Evolutionary conservation across 1,284 basidiomycete species (phyloP).

Genomic region (Apiotrichum mycotoxinovorans): DNA sequence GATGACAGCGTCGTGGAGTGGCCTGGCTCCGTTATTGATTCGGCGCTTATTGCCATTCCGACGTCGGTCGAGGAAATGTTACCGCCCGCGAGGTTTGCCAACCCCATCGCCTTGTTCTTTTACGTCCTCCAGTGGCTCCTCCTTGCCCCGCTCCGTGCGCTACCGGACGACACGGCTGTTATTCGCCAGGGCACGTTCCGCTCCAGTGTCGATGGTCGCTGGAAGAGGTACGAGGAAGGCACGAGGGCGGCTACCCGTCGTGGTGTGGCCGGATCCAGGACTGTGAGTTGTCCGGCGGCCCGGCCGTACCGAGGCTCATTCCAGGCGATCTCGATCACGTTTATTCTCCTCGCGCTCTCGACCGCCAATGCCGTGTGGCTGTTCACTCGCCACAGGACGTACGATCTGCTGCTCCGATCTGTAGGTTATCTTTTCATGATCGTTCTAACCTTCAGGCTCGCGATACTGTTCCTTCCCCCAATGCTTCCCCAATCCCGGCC

Average conservation of each 20-base stretch:
- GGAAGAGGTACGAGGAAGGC: conserved; percentile 34
- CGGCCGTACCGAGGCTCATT: neutral
- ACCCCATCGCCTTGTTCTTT: conserved; percentile 35
- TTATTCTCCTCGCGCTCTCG: conserved; percentile 29
- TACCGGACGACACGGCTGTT: neutral
- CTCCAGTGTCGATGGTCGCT: conserved; percentile 29
- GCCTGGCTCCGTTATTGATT: conserved; percentile 31
- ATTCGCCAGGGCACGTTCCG: conserved; percentile 1
- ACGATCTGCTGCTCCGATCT: conserved; percentile 45
- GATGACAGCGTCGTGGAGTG: conserved; percentile 24
- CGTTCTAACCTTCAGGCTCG: conserved; percentile 20
- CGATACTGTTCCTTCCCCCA: conserved; percentile 34
- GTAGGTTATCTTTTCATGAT: conserved; percentile 19
- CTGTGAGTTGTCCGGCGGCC: conserved; percentile 25
- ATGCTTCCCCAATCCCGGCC: conserved; percentile 37
- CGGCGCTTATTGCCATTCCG: conserved; percentile 26
- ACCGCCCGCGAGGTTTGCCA: conserved; percentile 35
- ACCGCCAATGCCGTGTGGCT: conserved; percentile 40
- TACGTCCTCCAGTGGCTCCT: conserved; percentile 39
- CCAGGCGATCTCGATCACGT: conserved; percentile 33
- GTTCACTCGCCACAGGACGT: conserved; percentile 41
- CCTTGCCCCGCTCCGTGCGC: conserved; percentile 34
- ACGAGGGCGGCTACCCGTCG: neutral
- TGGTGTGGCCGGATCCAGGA: conserved; percentile 27
- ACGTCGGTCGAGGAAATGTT: conserved; percentile 33